Base-by-base conservation (phyloP, 2,329 filamentous ascomycete genomes). In the Dactylellina leptospora region DNA sequence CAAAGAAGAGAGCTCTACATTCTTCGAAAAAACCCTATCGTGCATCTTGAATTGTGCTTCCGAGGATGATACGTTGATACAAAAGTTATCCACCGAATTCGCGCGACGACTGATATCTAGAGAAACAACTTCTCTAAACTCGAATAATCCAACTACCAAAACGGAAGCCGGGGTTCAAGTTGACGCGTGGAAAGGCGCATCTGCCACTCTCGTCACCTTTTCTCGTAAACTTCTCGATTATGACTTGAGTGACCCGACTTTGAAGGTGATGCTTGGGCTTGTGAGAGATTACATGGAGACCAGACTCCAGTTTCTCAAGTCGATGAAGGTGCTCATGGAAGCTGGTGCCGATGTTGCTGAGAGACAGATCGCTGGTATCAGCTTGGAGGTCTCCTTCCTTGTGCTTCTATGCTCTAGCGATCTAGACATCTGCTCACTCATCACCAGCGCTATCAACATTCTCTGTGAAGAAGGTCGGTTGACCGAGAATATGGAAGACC, bases 381-480 rank as follows among this genome's bases (percentile, higher is more conserved):
- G 73, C 8, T 58, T 78, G 16, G 88, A 90, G 78, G 88, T 86
- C 0, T 81, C 86, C 0, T 83, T 90, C 40, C 79, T 90, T 3
- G 83, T 88, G 8, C 85, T 86, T 0, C 81, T 90, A 5, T 90
- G 87, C 76, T 89, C 87, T 13, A 82, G 86, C 4, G 86, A 88
- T 68, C 84, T 90, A 33, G 86, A 88, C 48, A 85, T 84, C 5
- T 90, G 88, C 76, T 87, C 87, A 74, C 80, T 87, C 11, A 86
- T 88, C 6, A 88, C 86, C 0, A 83, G 83, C 11, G 87, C 85
- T 75, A 85, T 89, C 58, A 83, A 83, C 2, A 79, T 87, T 0
- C 85, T 88, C 71, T 83, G 88, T n/a, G 84, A 88, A 59, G 87
- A 89, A 76, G 86, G 84, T 74, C 80, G 81, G 11, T 81, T 86